Evolutionary conservation across 2,329 filamentous ascomycete species (phyloP), one percentile per base, ranked within the genome.

Genomic region (Aspergillus chevalieri): DNA sequence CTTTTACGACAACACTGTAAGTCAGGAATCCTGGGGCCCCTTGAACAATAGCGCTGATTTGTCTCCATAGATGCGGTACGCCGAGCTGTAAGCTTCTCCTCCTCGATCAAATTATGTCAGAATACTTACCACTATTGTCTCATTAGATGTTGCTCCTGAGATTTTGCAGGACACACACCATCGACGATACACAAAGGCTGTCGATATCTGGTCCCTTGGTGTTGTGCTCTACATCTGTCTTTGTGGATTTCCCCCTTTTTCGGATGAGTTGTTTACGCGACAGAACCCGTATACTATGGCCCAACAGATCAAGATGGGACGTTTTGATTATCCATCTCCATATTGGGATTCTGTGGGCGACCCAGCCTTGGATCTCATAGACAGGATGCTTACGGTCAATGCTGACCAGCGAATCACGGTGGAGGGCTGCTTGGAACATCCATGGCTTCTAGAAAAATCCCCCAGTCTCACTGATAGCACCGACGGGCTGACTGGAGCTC

Each of bases 221-320:
- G 93, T 98, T 3, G 92, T 98, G 3, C 78, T 98, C 21, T 98
- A 97, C 71, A 97, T 97, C 60, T 96, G 90, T 65, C 80, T 97
- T 4, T 97, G 93, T 65, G 93, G 93, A 33, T 97, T 97, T 64
- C 93, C 92, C 4, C 93, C 93, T 0, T 98, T 98, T 71, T 95
- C 89, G 0, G 93, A 98, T 62, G 93, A 98, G 70, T 82, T 97
- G 0, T 88, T 85, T 70, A 84, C 83, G 1, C 72, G 72, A 33
- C 85, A 95, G 42, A 93, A 91, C 57, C 93, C 93, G 2, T 96
- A 89, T 65, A 89, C 80, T 0, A 77, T 97, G 42, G 87, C 86
- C 1, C 86, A 95, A 59, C 91, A 97, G 72, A 97, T 95, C 71
- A 91, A 87, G 68, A 80, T 82, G 68, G 93, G 89, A 14, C 81